Evolutionary conservation across 1,139 yeast genomes (phyloP), one percentile per base, ranked within the genome.

Genomic region (Taphrina pruni): DNA sequence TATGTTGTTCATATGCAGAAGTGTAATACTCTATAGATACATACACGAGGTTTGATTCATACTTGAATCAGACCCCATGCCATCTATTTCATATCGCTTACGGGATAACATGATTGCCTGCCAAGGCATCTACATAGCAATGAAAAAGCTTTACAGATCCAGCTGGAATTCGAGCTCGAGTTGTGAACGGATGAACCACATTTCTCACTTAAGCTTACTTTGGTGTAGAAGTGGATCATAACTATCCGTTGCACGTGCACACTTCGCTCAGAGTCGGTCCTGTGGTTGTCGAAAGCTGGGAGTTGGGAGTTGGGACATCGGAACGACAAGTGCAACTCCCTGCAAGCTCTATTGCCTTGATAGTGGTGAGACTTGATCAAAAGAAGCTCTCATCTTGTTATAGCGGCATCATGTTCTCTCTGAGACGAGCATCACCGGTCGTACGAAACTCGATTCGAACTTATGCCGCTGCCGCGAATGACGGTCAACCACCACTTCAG

Each of bases 401-500:
- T n/a, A 45, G 48, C 12, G 48, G 48, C 36, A 50, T 48, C 48
- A 61, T 61, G 61, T 54, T 64, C 32, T 17, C 55, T 32, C 36
- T 54, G 48, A 41, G 61, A 54, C 45, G 61, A 45, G 66, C 66
- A 14, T 38, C 67, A 4, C 67, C 67, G 11, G 46, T 46, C 9
- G 46, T 64, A 21, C 38, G 61, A 45, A 46, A 45, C 35, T 43
- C 67, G 7, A 26, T 41, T 9, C 61, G 67, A 32, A 48, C 67
- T 20, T 64, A 64, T 17, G 66, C 69, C 43, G 69, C 71, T n/a
- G 62, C 62, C 39, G 62, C 66, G 12, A 66, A 60, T 21, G 54
- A 41, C n/a, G 70, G 52, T 11, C 66, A 56, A 32, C 95, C 96
- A 72, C 98, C 98, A 71, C 89, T 93, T 74, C 97, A 92, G 85